phyloP scores from a whole-genome alignment of 2,329 filamentous ascomycete species.

The Colletotrichum neosansevieriae region DNA sequence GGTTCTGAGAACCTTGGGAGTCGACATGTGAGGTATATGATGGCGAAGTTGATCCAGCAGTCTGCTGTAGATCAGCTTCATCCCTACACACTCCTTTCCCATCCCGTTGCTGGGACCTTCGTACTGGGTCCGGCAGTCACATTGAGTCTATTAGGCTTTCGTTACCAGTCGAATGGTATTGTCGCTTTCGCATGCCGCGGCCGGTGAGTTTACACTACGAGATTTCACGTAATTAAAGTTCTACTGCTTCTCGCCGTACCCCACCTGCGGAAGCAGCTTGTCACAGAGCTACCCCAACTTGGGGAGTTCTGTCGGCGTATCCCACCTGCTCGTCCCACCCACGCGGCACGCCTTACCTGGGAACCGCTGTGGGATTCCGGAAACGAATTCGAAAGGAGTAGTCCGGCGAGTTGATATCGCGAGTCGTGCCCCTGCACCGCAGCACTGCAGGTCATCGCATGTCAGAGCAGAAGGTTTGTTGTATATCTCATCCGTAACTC shows the following conservation, averaged over 20 bases:
- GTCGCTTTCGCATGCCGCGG: no score
- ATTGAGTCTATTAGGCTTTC: no score
- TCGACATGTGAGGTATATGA: no score
- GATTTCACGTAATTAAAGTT: background rate
- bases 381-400: background rate
- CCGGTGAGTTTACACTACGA: no score
- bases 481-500: background rate
- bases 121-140: no score
- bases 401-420: background rate
- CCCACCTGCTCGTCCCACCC: background rate
- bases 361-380: background rate
- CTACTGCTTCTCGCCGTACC: background rate
- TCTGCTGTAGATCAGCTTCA: no score
- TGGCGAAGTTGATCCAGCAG: no score
- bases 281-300: background rate
- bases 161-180: no score
- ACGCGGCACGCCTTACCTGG: background rate
- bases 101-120: no score
- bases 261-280: background rate
- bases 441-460: slow-evolving; percentile 8
- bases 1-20: no score
- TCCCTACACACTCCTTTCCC: no score
- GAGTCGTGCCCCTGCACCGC: background rate
- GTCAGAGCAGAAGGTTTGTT: slow-evolving; percentile 3
- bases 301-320: background rate